Conservation (phyloP, 23 red algal species). For the Gracilaria vermiculophylla region DNA sequence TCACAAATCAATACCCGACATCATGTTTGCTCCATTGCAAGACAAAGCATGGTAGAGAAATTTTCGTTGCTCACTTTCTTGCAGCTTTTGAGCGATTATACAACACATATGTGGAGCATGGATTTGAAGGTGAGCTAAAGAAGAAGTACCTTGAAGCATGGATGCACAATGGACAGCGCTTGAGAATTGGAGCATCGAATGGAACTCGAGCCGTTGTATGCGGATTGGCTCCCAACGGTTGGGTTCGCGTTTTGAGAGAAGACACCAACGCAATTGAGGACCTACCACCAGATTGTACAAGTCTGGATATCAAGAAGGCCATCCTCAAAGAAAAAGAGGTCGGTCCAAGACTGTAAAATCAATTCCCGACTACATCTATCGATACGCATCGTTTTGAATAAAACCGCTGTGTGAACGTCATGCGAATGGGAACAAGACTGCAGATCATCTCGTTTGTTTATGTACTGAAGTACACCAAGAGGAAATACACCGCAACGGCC, state of each 20-base stretch:
- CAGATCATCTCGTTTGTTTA: too few species aligned
- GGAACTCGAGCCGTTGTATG: conserved; percentile 35
- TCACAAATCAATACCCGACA: conserved; percentile 77
- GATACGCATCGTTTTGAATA: background rate
- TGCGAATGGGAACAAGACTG: too few species aligned
- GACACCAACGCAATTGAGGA: conserved; percentile 21
- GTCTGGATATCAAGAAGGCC: conserved; percentile 43
- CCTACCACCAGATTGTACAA: conserved; percentile 54
- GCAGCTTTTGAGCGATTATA: conserved; percentile 51
- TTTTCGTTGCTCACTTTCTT: conserved; percentile 51
- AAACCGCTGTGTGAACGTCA: too few species aligned
- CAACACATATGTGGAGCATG: conserved; percentile 22
- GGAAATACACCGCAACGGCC: too few species aligned
- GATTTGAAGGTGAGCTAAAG: conserved; percentile 43
- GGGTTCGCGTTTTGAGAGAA: conserved; percentile 55
- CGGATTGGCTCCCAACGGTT: conserved; percentile 60
- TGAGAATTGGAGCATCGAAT: conserved; percentile 39
- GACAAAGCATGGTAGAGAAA: conserved; percentile 16
- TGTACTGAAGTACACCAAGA: too few species aligned
- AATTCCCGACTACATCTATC: too few species aligned
- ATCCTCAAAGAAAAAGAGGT: conserved; percentile 54
- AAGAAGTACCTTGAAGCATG: conserved; percentile 64
- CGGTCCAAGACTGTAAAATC: too few species aligned
- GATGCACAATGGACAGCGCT: conserved; percentile 75
- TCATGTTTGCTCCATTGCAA: conserved; percentile 38